These are phyloP conservation scores for Monilinia laxa DNA, from an alignment of 2,329 filamentous ascomycete species.

Conservation along the genomic window DNA sequence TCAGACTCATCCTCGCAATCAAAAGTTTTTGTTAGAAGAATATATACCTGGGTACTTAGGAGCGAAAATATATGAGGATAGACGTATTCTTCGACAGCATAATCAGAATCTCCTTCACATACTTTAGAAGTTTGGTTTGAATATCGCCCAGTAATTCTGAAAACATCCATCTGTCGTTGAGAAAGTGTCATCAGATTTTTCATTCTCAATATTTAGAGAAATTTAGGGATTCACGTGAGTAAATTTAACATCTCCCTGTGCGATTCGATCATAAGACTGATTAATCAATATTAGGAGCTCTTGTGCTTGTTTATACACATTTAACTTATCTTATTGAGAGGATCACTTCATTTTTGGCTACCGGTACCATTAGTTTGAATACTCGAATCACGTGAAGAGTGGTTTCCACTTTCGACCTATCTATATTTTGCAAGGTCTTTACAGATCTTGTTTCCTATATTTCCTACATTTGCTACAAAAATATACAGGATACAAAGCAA, in stretches of 20 bases:
- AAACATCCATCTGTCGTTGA: background rate
- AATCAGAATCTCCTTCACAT: background rate
- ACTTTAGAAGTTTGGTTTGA: background rate
- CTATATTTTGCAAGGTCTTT: background rate
- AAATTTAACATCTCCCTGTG: background rate
- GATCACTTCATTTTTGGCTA: background rate
- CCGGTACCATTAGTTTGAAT: background rate
- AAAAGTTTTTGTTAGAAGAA: slow-evolving; percentile 6
- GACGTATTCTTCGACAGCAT: background rate
- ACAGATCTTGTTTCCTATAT: background rate
- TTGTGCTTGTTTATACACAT: background rate
- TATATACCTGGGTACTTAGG: background rate
- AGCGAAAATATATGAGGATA: background rate
- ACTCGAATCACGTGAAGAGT: background rate
- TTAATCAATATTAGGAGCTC: no score
- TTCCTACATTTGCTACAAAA: background rate
- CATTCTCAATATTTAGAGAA: background rate
- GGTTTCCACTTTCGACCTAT: background rate
- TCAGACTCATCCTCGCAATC: background rate
- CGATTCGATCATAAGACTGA: background rate
- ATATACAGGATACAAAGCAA: background rate
- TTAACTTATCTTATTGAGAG: background rate
- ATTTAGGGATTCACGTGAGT: background rate
- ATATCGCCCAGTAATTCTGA: background rate
- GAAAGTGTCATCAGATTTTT: background rate